Evolutionary conservation across 2,329 filamentous ascomycete species (phyloP), one percentile per base, ranked within the genome.

Genomic region (Clarireedia homoeocarpa): DNA sequence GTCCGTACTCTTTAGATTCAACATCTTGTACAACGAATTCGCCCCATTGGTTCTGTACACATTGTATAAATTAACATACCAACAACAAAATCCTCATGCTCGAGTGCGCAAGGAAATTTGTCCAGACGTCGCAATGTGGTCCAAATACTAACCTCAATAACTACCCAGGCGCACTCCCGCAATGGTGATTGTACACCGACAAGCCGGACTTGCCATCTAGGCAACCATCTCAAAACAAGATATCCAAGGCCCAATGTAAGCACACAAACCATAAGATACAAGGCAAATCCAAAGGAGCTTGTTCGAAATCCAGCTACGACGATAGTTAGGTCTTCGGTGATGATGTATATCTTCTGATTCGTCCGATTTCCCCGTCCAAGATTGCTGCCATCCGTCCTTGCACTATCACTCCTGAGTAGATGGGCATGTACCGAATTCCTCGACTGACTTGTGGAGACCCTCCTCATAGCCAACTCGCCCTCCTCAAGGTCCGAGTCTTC

Each of bases 301-400:
- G 91, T 96, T 50, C 80, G 83, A 71, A 97, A 99, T 0, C 94
- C 94, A 24, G 92, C 90, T 67, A 97, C 84, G 27, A 91, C 92
- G 65, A 96, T 91, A 1, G 91, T 96, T 61, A 99, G 76, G 70
- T 99, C 94, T 71, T 99, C 94, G 44, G 89, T 95, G 57, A 84
- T 78, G 72, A 99, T 91, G 71, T 96, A 94, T 24, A 96, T 80
- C 73, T 96, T 97, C 71, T 99, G 94, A 65, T 81, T 95, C 27
- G 81, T 77, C 56, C 88, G 83, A 44, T 83, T 82, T 10, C 80
- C 81, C 42, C 75, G 75, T 50, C 79, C 81, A 60, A 75, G 73
- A 30, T 78, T 77, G 66, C 87, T 89, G 30, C 76, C 78, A 60
- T 84, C 80, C 12, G 89, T 94, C 52, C 80, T 80, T 27, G 76